Evolutionary conservation across 2,329 filamentous ascomycete genomes (phyloP), one percentile per base, ranked within the genome.

Genomic region (Microdochium nivale): DNA sequence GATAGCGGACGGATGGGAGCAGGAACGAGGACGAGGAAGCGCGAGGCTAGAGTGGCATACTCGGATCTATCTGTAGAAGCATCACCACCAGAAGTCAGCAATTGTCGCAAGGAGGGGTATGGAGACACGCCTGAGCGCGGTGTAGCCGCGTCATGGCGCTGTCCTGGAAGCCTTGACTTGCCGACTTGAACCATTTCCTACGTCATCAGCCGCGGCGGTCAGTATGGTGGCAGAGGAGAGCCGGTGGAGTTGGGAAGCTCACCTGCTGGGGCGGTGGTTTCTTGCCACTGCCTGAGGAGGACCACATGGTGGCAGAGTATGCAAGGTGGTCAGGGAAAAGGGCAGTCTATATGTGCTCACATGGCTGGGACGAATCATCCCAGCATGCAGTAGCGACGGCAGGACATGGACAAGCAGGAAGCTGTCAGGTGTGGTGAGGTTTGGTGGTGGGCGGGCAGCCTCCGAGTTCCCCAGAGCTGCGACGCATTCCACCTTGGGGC

Each of bases 141-240:
- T 25, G 19, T 19, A 21, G 25, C 25, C 21, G 25, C 23, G 23
- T n/a, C 5, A 9, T 19, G 46, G 21, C 8, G 16, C 30, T 30
- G 21, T 9, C 9, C 19, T 13, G n/a, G 27, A 16, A 30, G n/a
- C 13, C 13, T 47, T 10, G n/a, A 30, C 78, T 64, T 86, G 97
- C 94, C 92, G 77, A 99, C 91, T 87, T 99, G 92, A 62, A 96
- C 89, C 94, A 99, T 99, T 80, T 99, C 94, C 90, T 97, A 76
- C 66, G 61, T 65, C 62, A 64, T 73, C 62, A 69, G 60, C 67
- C 64, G 62, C 65, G 66, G 66, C 59, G 59, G 65, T 70, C 60
- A 71, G 65, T 59, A 59, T 35, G 33, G 21, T 5, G 40, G 8
- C 40, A 44, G 35, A 40, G 21, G 19, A 24, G 27, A 49, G 32